These are phyloP conservation scores for Arthrobotrys entomopaga DNA, from an alignment of 2,329 filamentous ascomycete species.

Conservation along the genomic window DNA sequence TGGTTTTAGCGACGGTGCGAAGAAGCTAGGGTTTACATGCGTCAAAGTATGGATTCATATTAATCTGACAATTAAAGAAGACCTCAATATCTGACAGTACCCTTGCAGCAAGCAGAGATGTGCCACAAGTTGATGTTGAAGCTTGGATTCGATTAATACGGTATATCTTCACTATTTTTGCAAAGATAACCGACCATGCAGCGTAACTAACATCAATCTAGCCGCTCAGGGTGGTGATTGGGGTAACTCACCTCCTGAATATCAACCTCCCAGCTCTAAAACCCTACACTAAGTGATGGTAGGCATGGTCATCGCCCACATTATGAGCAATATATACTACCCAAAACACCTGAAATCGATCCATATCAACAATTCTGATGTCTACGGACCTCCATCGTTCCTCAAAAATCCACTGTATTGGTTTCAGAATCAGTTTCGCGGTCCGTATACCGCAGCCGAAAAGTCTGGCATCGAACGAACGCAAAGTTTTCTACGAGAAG, in stretches of 20 bases:
- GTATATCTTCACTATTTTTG: conserved; percentile 56
- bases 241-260: conserved; percentile 67
- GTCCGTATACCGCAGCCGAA: conserved; percentile 68
- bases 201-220: conserved; percentile 8
- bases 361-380: conserved; percentile 71
- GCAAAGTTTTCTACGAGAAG: conserved; percentile 70
- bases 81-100: conserved; percentile 60
- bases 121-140: conserved; percentile 75
- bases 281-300: conserved; percentile 58
- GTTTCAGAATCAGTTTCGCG: conserved; percentile 67
- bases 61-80: conserved; percentile 12
- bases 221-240: conserved; percentile 74
- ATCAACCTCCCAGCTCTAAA: background rate
- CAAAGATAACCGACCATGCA: conserved; percentile 58
- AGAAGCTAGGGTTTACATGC: conserved; percentile 56
- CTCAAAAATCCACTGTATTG: conserved; percentile 69
- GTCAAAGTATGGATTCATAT: conserved; percentile 18
- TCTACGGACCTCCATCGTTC: conserved; percentile 65
- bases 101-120: conserved; percentile 72
- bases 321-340: conserved; percentile 64
- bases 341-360: conserved; percentile 63
- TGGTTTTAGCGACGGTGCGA: conserved; percentile 42
- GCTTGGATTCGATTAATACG: conserved; percentile 73
- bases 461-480: conserved; percentile 67
- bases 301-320: conserved; percentile 70